A percentile compares a stretch with the other conserved stretches of the same genome.
phyloP scores from a whole-genome alignment of 1,139 yeast species.

The Taphrina sp. region DNA sequence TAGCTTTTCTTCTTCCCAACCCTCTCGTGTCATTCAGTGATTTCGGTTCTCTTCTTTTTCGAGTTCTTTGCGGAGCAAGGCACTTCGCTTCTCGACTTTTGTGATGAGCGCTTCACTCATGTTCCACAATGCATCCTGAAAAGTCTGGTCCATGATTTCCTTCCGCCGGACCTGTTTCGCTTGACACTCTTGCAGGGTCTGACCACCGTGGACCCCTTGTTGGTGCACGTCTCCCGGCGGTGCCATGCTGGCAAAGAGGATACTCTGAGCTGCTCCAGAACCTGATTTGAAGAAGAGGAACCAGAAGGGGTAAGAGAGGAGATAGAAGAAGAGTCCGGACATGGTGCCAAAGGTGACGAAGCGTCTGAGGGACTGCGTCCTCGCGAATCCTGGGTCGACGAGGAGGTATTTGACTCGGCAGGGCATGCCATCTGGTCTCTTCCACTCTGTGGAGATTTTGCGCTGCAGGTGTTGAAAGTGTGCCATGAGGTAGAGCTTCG shows the following conservation, averaged over 20 bases:
- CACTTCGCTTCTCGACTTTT: conserved; percentile 66
- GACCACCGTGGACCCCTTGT: conserved; percentile 63
- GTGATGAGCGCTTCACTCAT: conserved; percentile 59
- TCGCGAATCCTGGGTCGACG: conserved; percentile 89
- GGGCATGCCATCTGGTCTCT: conserved; percentile 65
- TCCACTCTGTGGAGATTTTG: conserved; percentile 52
- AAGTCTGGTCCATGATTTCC: conserved; percentile 61
- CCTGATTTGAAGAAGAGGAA: conserved; percentile 77
- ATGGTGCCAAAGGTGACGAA: conserved; percentile 74
- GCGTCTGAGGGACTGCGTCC: conserved; percentile 82
- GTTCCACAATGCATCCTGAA: conserved; percentile 64
- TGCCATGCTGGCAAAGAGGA: conserved; percentile 65
- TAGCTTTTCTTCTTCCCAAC: background rate
- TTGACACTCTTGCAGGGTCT: conserved; percentile 69
- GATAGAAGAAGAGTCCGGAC: conserved; percentile 63
- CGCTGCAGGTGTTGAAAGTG: conserved; percentile 75
- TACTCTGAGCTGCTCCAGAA: conserved; percentile 73
- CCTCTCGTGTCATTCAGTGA: background rate
- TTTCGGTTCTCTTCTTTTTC: conserved; percentile 29
- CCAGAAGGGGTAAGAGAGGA: conserved; percentile 74
- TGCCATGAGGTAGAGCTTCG: conserved; percentile 72
- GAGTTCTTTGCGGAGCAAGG: conserved; percentile 56
- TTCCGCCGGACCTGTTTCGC: conserved; percentile 53
- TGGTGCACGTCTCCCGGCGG: conserved; percentile 47
- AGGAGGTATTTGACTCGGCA: conserved; percentile 66